Evolutionary conservation across 2,329 filamentous ascomycete species (phyloP).

Genomic region (Diaporthe eres): DNA sequence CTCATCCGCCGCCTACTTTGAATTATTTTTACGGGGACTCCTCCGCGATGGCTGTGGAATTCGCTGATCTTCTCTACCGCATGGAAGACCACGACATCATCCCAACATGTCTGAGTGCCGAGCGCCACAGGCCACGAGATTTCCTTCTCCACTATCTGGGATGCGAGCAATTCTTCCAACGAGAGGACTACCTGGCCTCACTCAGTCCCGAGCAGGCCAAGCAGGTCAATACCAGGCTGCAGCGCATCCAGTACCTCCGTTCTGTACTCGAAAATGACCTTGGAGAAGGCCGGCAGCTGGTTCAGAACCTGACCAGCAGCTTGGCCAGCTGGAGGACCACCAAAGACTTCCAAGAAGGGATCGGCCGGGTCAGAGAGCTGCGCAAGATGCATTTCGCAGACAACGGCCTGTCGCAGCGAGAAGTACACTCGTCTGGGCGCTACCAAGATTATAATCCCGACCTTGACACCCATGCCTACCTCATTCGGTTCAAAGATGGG

Average conservation of each 20-base stretch:
- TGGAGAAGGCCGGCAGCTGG: slow-evolving; percentile 29
- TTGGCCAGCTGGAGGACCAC: slow-evolving; percentile 32
- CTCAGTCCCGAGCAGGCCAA: slow-evolving; percentile 26
- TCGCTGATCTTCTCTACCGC: slow-evolving; percentile 26
- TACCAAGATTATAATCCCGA: slow-evolving; percentile 35
- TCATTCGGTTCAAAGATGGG: slow-evolving; percentile 39
- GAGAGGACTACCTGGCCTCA: slow-evolving; percentile 37
- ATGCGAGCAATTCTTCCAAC: slow-evolving; percentile 42
- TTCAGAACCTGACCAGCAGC: slow-evolving; percentile 32
- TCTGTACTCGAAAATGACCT: slow-evolving; percentile 31
- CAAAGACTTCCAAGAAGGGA: slow-evolving; percentile 38
- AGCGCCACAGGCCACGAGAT: slow-evolving; percentile 39
- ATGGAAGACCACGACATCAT: slow-evolving; percentile 42
- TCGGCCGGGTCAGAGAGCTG: slow-evolving; percentile 30
- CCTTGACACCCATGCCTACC: slow-evolving; percentile 39
- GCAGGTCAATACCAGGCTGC: slow-evolving; percentile 33
- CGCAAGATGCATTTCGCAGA: slow-evolving; percentile 37
- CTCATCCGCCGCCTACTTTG: not conserved
- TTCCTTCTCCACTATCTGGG: slow-evolving; percentile 41
- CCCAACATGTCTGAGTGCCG: slow-evolving; percentile 40
- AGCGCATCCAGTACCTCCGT: slow-evolving; percentile 34
- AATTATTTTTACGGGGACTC: rapidly evolving
- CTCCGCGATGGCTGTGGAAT: slow-evolving; percentile 29
- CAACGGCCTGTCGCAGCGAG: slow-evolving; percentile 33
- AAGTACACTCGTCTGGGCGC: slow-evolving; percentile 9